Evolutionary conservation across 1,284 basidiomycete species (phyloP), one percentile per base, ranked within the genome.

Genomic region (Cystobasidium pallidum): DNA sequence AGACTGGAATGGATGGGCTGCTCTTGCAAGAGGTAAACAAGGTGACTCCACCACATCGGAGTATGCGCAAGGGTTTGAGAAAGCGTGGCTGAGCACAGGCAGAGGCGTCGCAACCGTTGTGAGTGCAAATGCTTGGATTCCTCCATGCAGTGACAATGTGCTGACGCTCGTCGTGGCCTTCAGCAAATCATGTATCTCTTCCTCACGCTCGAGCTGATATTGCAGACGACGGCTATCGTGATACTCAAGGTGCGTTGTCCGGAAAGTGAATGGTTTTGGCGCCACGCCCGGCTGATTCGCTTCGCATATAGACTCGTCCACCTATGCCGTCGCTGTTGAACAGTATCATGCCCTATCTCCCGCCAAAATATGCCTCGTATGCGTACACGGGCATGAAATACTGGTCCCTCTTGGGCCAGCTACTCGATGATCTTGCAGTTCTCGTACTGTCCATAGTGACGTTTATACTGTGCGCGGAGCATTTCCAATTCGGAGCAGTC

Each of bases 141-240:
- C 43, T 3, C n/a, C 7, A 45, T 19, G n/a, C 19, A 15, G 43
- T 3, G 43, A 15, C 19, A 45, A 6, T 3, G n/a, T 17, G n/a
- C 43, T 45, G 19, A 45, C 15, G 43, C 43, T 15, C n/a, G 8
- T 45, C 43, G n/a, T 17, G 43, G 15, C 6, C n/a, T 17, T 24
- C 73, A 78, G 78, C 78, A 77, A 2, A 39, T 78, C 11, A 54
- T 78, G 17, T 78, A 77, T 75, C 73, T 77, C 66, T 78, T 78
- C 45, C 72, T 78, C 54, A 77, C 73, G 17, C 52, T 76, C 66
- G 76, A 78, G 70, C 74, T 78, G 45, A 73, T 78, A n/a, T 66
- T 78, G 10, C 78, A 78, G 62, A 76, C 76, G 15, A 74, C 75
- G 0, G 75, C 76, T 13, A 66, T 74, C 41, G 26, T 70, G 13